Conservation (phyloP, 805 yeast genomes). For the Saccharomycopsis fibuligera region DNA sequence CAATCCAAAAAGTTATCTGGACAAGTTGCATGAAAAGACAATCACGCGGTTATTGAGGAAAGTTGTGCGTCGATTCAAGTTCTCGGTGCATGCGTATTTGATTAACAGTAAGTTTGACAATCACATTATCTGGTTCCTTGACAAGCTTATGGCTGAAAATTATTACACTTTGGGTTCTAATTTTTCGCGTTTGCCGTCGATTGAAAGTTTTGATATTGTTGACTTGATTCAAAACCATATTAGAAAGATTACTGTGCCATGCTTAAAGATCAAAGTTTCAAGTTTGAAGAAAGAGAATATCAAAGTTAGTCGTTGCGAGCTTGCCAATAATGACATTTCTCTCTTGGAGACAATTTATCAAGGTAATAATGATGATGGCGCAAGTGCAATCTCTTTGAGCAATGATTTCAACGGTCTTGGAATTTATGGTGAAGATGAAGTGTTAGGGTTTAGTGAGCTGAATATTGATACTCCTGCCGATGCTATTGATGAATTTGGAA, state of each 20-base stretch:
- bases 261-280: constrained; percentile 9
- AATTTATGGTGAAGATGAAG: not conserved
- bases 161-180: constrained; percentile 15
- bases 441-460: no score
- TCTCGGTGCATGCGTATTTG: constrained; percentile 12
- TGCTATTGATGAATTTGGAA: not conserved
- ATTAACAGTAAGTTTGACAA: constrained; percentile 7
- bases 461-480: no score
- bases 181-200: constrained; percentile 5
- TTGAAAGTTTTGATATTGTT: constrained; percentile 4
- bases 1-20: constrained; percentile 1
- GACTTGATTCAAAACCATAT: constrained; percentile 6
- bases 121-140: constrained; percentile 6
- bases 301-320: constrained; percentile 7
- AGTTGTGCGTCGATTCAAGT: constrained; percentile 11
- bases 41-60: constrained; percentile 1
- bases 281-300: constrained; percentile 10
- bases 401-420: not conserved
- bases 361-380: not conserved
- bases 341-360: not conserved
- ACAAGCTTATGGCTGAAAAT: constrained; percentile 11
- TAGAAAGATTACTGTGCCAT: constrained; percentile 16
- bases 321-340: constrained; percentile 3
- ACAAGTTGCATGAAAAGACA: constrained; percentile 4
- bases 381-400: not conserved